Conservation (phyloP, 129 eudicot genomes). For the Rutidosis leptorrhynchoides region DNA sequence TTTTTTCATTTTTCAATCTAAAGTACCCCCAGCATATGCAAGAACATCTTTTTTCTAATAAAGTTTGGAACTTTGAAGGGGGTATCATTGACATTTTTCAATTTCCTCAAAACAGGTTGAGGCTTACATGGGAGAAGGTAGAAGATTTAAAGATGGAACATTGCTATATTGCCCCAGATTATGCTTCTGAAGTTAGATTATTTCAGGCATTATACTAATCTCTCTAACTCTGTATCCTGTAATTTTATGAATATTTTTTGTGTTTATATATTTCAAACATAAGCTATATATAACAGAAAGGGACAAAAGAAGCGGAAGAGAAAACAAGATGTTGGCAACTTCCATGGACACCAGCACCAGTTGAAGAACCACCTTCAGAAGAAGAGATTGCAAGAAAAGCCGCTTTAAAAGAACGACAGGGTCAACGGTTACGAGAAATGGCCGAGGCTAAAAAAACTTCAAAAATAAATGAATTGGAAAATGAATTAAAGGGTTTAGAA, state of each 20-base stretch:
- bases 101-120: conserved; percentile 40
- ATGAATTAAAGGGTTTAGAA: conserved; percentile 73
- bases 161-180: conserved; percentile 81
- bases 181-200: conserved; percentile 69
- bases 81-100: conserved; percentile 15
- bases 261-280: background rate
- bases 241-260: background rate
- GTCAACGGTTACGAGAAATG: conserved; percentile 91
- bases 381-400: conserved; percentile 91
- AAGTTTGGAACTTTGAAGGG: background rate
- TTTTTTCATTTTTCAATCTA: too few species aligned
- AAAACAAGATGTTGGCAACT: conserved; percentile 88
- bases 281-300: conserved; percentile 44
- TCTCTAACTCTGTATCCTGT: background rate
- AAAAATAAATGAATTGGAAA: conserved; percentile 76
- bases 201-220: conserved; percentile 53
- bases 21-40: conserved; percentile 91
- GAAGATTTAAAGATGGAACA: conserved; percentile 98
- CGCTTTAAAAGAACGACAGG: conserved; percentile 90
- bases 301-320: conserved; percentile 78
- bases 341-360: conserved; percentile 83
- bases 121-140: conserved; percentile 95
- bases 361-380: conserved; percentile 79
- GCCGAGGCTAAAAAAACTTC: conserved; percentile 86
- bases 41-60: conserved; percentile 23